A percentile compares a stretch with the other conserved stretches of the same genome.
These are phyloP conservation scores for Amanita exitialis DNA, from an alignment of 768 basidiomycete genomes.

Conservation along the genomic window DNA sequence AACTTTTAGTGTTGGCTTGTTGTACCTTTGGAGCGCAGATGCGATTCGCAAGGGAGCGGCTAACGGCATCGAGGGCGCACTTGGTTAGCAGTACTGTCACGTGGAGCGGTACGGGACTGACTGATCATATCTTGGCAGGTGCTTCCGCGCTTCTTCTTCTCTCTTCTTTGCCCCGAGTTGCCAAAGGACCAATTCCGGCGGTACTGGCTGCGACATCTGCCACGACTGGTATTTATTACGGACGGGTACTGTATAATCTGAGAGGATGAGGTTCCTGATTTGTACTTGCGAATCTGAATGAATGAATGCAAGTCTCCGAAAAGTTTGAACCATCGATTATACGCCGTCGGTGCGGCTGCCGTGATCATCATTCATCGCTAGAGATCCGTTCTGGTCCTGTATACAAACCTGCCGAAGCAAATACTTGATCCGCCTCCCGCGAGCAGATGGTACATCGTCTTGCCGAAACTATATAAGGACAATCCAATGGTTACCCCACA, in stretches of 20 bases:
- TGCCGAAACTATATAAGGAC: no score
- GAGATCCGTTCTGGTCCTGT: no score
- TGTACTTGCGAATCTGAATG: neutral
- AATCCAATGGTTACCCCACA: no score
- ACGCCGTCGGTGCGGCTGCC: no score
- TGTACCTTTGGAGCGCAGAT: slow-evolving; percentile 75
- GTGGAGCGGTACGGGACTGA: neutral
- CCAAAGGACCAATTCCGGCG: slow-evolving; percentile 68
- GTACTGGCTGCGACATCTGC: slow-evolving; percentile 54
- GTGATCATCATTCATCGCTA: no score
- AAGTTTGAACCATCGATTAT: no score
- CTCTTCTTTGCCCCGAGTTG: slow-evolving; percentile 62
- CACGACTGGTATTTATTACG: slow-evolving; percentile 58
- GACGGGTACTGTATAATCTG: slow-evolving; percentile 40
- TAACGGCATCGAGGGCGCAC: slow-evolving; percentile 70
- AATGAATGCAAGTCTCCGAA: neutral
- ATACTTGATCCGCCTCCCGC: no score
- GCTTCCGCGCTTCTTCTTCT: slow-evolving; percentile 68
- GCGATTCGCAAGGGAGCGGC: slow-evolving; percentile 61
- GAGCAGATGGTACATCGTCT: no score
- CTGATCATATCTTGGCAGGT: slow-evolving; percentile 27
- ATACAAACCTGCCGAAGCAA: no score
- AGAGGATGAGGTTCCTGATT: slow-evolving; percentile 12
- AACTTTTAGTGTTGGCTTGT: slow-evolving; percentile 52
- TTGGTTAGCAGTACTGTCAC: slow-evolving; percentile 38